phyloP scores from a whole-genome alignment of 2,329 filamentous ascomycete genomes.

The Dryadomyces quercivorus region DNA sequence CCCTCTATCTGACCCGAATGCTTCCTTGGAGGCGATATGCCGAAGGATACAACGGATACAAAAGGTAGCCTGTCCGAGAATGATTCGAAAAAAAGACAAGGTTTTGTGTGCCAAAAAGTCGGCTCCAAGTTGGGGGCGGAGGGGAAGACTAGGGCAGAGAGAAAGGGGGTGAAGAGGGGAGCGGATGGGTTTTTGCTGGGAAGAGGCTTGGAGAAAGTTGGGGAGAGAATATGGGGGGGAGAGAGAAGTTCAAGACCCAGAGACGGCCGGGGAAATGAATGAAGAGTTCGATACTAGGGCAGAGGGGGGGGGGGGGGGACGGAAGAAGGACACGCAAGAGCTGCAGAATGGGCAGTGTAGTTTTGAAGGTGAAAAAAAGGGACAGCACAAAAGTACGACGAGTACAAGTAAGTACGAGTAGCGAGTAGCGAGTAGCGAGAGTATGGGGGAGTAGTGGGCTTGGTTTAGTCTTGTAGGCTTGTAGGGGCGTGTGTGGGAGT shows the following conservation, averaged over 20 bases:
- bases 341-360: neutral
- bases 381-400: neutral
- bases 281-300: neutral
- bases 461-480: neutral
- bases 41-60: too few relatives aligned
- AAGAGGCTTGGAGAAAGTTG: neutral
- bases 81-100: too few relatives aligned
- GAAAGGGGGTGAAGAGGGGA: neutral
- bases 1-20: conserved; percentile 7
- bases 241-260: neutral
- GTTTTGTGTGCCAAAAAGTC: neutral
- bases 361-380: neutral
- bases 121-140: neutral
- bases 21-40: neutral
- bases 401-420: too few relatives aligned
- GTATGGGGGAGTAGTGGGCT: neutral
- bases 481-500: neutral
- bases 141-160: neutral
- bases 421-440: too few relatives aligned
- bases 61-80: too few relatives aligned
- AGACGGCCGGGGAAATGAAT: neutral
- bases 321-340: neutral
- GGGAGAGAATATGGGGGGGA: too few relatives aligned
- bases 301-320: too few relatives aligned
- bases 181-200: too few relatives aligned